phyloP scores from a whole-genome alignment of 768 basidiomycete species.

The Suillus hirtellus region DNA sequence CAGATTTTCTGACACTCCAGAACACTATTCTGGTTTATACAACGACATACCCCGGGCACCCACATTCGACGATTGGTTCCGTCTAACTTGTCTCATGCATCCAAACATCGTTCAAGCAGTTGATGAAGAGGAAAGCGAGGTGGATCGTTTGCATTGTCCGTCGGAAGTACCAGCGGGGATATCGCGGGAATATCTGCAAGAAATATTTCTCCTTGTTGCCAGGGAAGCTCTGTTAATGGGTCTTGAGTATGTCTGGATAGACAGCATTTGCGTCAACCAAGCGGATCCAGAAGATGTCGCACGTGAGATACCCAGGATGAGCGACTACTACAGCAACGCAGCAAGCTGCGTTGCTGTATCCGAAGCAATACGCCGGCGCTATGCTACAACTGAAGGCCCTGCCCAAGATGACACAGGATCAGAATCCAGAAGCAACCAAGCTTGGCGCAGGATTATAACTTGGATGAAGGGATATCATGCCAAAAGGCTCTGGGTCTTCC shows the following conservation, averaged over 20 bases:
- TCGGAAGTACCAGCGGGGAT: neutral
- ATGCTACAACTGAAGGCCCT: neutral
- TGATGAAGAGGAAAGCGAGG: neutral
- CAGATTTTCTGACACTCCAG: neutral
- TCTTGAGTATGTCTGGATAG: conserved; percentile 1
- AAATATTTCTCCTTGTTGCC: conserved; percentile 1
- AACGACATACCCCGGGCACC: neutral
- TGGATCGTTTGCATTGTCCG: neutral
- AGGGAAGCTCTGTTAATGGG: conserved; percentile 2
- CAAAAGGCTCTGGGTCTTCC: neutral
- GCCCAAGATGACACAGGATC: neutral
- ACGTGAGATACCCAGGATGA: neutral
- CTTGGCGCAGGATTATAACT: conserved; percentile 3
- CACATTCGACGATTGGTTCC: neutral
- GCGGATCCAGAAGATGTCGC: conserved; percentile 3
- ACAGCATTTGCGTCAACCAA: neutral
- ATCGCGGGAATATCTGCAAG: neutral
- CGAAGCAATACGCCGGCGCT: conserved; percentile 2
- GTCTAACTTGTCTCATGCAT: neutral
- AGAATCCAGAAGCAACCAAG: neutral
- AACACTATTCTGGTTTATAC: neutral
- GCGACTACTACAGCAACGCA: neutral
- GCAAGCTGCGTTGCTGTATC: neutral
- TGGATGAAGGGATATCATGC: conserved; percentile 4
- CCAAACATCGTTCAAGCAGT: neutral